These are phyloP conservation scores for Phylloporus sp. DNA, from an alignment of 768 basidiomycete species.

Conservation along the genomic window DNA sequence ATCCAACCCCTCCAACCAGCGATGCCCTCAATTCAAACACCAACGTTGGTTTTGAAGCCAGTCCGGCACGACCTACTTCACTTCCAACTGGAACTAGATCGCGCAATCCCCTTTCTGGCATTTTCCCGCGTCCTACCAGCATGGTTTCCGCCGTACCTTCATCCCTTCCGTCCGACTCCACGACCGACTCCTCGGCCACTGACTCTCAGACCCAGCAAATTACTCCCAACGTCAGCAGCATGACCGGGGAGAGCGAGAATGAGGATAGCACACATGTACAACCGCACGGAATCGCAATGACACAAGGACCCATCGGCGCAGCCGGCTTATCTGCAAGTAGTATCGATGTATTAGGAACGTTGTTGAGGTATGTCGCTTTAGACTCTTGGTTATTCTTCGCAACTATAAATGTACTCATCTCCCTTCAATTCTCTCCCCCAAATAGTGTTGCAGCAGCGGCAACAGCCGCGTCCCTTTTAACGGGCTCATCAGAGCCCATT, in stretches of 20 bases:
- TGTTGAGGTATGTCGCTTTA: slow-evolving; percentile 56
- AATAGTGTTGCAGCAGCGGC: slow-evolving; percentile 84
- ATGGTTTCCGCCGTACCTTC: slow-evolving; percentile 24
- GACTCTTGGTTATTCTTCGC: not conserved
- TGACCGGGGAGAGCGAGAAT: slow-evolving; percentile 11
- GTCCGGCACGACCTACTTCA: slow-evolving; percentile 17
- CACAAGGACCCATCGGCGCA: slow-evolving; percentile 26
- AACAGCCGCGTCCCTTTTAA: slow-evolving; percentile 82
- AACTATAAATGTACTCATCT: not conserved
- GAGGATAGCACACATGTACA: slow-evolving; percentile 13
- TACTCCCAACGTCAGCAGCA: not conserved
- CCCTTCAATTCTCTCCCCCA: not conserved
- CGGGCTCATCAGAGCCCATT: slow-evolving; percentile 64
- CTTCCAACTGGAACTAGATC: slow-evolving; percentile 29
- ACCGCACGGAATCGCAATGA: slow-evolving; percentile 23
- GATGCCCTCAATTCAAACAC: slow-evolving; percentile 5
- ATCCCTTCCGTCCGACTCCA: slow-evolving; percentile 6
- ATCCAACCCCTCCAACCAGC: slow-evolving; percentile 6
- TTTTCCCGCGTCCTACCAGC: slow-evolving; percentile 38
- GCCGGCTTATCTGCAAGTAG: slow-evolving; percentile 61
- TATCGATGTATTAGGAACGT: slow-evolving; percentile 79
- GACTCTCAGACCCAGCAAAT: slow-evolving; percentile 6
- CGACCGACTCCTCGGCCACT: not conserved
- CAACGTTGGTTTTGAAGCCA: slow-evolving; percentile 4
- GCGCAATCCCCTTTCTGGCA: slow-evolving; percentile 33